Conservation (phyloP, 164 flowering plant genomes). For the Berberis thunbergii region DNA sequence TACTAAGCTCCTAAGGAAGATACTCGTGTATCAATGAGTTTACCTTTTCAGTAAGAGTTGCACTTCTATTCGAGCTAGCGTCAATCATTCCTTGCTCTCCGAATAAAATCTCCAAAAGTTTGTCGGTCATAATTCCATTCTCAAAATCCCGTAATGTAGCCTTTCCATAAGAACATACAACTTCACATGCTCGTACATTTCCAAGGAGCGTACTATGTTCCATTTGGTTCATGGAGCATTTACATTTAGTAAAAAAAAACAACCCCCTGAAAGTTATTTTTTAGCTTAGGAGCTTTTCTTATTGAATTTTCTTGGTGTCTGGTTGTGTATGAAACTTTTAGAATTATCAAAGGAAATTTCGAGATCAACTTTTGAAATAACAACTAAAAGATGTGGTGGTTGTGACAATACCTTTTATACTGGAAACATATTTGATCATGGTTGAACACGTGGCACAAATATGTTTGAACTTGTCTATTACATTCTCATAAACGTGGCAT, state of each 20-base stretch:
- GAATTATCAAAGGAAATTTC: background rate
- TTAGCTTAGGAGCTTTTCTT: background rate
- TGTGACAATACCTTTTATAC: too few relatives aligned
- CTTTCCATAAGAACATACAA: slow-evolving; percentile 26
- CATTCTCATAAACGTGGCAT: too few relatives aligned
- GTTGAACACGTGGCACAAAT: too few relatives aligned
- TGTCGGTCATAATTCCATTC: slow-evolving; percentile 82
- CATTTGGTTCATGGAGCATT: background rate
- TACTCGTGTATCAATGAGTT: too few relatives aligned
- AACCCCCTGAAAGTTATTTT: background rate
- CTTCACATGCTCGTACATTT: background rate
- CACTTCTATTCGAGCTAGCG: slow-evolving; percentile 8
- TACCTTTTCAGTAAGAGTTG: slow-evolving; percentile 7
- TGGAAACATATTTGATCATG: too few relatives aligned
- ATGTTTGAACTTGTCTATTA: too few relatives aligned
- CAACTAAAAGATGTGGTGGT: too few relatives aligned
- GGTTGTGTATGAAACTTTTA: background rate
- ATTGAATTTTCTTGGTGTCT: background rate
- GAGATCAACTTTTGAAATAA: too few relatives aligned
- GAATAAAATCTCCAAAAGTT: slow-evolving; percentile 56
- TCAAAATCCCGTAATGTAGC: slow-evolving; percentile 47
- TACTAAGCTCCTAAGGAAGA: too few relatives aligned
- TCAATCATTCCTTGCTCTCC: too few relatives aligned
- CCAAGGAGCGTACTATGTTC: background rate
- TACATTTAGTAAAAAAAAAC: too few relatives aligned